Percentiles rank a stretch among this genome's conserved stretches.
These are phyloP conservation scores for Brassica cretica DNA, from an alignment of 345 rosid genomes.

Conservation along the genomic window DNA sequence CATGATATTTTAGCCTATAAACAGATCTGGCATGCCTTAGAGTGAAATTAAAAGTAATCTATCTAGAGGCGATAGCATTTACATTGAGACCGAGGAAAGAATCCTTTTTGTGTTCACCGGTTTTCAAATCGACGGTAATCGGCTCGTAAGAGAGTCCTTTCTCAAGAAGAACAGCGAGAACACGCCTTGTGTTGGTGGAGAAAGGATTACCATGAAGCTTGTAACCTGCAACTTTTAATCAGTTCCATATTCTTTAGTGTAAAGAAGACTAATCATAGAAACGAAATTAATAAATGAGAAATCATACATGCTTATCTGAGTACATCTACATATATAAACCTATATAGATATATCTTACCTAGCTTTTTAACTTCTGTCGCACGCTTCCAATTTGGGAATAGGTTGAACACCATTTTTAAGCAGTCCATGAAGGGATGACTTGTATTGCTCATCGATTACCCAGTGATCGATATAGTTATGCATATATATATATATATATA, in stretches of 20 bases:
- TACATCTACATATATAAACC: not conserved
- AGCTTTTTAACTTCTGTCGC: constrained; percentile 20
- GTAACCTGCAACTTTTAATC: constrained; percentile 28
- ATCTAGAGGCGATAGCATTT: constrained; percentile 2
- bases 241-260: not conserved
- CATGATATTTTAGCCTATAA: not conserved
- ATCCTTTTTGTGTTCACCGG: constrained; percentile 60
- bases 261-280: constrained; percentile 12
- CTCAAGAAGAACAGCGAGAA: constrained; percentile 55
- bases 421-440: constrained; percentile 20
- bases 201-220: constrained; percentile 46
- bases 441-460: not conserved
- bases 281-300: not conserved
- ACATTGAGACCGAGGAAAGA: constrained; percentile 56
- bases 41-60: constrained; percentile 11
- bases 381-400: constrained; percentile 14
- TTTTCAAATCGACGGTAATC: constrained; percentile 45
- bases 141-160: constrained; percentile 57
- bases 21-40: constrained; percentile 7
- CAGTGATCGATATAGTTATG: not conserved
- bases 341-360: constrained; percentile 14
- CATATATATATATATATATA: constrained; percentile 6
- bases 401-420: not conserved
- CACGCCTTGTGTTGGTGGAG: constrained; percentile 53
- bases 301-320: not conserved